Base-by-base conservation (phyloP, 441 rosid genomes). In the Gossypium gossypioides region DNA sequence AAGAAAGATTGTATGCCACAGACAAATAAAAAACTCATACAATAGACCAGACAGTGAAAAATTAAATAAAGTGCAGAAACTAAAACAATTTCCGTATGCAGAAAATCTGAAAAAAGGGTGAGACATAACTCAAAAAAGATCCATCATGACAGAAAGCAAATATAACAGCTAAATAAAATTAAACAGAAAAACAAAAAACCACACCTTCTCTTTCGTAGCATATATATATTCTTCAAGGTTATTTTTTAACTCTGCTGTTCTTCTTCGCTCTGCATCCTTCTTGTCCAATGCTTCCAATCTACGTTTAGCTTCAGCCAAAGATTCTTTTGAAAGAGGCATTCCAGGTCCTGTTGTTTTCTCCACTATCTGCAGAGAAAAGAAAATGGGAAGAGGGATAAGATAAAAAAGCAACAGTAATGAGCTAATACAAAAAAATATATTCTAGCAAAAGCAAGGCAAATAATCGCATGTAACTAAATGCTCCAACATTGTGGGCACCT, bases 201-300 rank as follows among this genome's bases (percentile, higher is more conserved):
- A 58, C 21, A 93, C 99, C 96, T 92, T 88, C 76, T 95, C 99
- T 87, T 95, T 95, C n/a, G 97, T 92, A 50, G 95, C 87, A 83
- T 95, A 95, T 76, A 95, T 89, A 76, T 95, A 95, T 57, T 89
- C 89, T 80, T 95, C 99, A 83, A 92, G 90, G 81, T 85, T 82
- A 83, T 95, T 95, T 79, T 92, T 95, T 72, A 92, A 79, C 80
- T 95, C 97, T 0, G 97, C 97, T 19, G 99, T 95, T 78, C 90
- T 91, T 83, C 89, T 87, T 65, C 97, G 80, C 81, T 91, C 98
- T 16, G 83, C 85, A 77, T 96, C 99, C 82, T 84, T 92, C 86
- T 83, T 88, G 85, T 92, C 88, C 84, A 91, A 81, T 58, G 76
- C 86, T 78, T 93, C 97, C 80, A 96, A 74, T 82, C 84, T 96